These are phyloP conservation scores for Trypanosoma boissoni DNA, from an alignment of 208 protist species.

Conservation along the genomic window DNA sequence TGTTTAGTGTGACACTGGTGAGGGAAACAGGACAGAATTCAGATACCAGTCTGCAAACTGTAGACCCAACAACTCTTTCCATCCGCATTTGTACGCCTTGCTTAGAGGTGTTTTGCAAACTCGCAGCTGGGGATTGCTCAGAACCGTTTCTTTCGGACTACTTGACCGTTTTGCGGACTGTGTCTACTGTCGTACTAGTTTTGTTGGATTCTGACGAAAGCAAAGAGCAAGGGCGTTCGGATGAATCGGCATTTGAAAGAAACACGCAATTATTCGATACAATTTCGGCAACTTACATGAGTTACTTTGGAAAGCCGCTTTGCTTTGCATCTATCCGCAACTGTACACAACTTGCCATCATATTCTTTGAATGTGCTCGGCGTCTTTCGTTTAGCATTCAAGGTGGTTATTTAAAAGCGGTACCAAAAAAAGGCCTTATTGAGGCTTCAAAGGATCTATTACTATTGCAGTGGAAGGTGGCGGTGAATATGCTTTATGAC, in stretches of 20 bases:
- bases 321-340: neutral
- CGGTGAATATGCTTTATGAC: constrained; percentile 10
- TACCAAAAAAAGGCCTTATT: constrained; percentile 1
- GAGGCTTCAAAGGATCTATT: constrained; percentile 14
- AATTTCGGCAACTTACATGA: constrained; percentile 5
- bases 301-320: constrained; percentile 12
- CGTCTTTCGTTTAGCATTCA: constrained; percentile 23
- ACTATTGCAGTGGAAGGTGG: constrained; percentile 26
- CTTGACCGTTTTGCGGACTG: constrained; percentile 14
- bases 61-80: neutral
- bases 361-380: constrained; percentile 16
- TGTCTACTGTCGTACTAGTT: constrained; percentile 4
- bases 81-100: constrained; percentile 10
- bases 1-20: neutral
- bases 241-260: neutral
- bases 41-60: neutral
- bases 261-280: neutral
- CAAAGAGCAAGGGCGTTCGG: neutral
- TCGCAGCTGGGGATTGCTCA: neutral
- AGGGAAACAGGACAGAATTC: constrained; percentile 1
- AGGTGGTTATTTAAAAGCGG: neutral
- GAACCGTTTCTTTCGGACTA: constrained; percentile 17
- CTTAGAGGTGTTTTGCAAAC: constrained; percentile 10
- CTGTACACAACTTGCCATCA: constrained; percentile 11
- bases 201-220: constrained; percentile 20